Percentiles rank a stretch among this genome's conserved stretches.
These are phyloP conservation scores for Tulasnella sp. DNA, from an alignment of 768 basidiomycete genomes.

Conservation along the genomic window DNA sequence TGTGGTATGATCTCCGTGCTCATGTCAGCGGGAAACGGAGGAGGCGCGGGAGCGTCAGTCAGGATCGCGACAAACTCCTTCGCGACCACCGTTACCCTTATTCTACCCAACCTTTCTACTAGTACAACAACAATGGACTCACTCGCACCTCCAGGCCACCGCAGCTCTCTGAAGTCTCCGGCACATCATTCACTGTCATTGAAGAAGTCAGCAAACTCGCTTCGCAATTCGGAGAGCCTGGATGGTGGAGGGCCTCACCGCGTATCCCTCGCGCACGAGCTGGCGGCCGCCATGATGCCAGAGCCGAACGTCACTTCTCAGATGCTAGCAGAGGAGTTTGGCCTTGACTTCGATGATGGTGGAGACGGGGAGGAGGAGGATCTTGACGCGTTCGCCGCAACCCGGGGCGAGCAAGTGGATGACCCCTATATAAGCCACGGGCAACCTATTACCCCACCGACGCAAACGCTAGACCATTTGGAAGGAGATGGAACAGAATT, in stretches of 20 bases:
- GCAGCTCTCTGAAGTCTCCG: background rate
- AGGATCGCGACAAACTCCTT: conserved; percentile 16
- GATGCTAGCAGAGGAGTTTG: conserved; percentile 83
- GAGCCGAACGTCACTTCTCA: conserved; percentile 79
- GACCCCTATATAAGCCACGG: conserved; percentile 13
- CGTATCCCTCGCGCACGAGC: conserved; percentile 70
- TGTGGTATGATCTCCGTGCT: background rate
- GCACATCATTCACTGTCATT: background rate
- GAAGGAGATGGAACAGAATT: background rate
- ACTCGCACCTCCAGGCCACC: conserved; percentile 15
- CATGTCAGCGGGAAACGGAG: background rate
- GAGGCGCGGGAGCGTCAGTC: conserved; percentile 15
- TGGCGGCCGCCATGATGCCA: conserved; percentile 84
- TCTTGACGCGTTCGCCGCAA: conserved; percentile 13
- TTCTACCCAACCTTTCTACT: conserved; percentile 1
- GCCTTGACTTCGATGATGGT: conserved; percentile 86
- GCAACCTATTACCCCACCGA: background rate
- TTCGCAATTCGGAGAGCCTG: conserved; percentile 13
- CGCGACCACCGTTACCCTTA: conserved; percentile 24
- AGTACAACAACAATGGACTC: conserved; percentile 23
- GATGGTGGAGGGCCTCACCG: conserved; percentile 27
- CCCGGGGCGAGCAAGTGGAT: background rate
- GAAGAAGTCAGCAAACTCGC: conserved; percentile 1
- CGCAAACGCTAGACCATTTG: background rate
- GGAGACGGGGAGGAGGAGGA: conserved; percentile 68